Conservation (phyloP, 169 alveolate species). For the Condylostoma magnum region DNA sequence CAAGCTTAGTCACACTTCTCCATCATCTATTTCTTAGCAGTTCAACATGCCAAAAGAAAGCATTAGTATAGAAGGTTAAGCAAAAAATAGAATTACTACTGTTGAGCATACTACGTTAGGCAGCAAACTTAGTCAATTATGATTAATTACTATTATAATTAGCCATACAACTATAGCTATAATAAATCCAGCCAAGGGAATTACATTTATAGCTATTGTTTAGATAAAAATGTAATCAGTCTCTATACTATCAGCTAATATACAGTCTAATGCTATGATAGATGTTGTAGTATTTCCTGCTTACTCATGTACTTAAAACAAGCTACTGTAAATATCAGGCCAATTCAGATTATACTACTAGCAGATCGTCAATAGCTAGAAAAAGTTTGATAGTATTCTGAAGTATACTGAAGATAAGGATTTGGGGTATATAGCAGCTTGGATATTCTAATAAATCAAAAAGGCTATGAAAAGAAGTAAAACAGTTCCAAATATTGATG, state of each 20-base stretch:
- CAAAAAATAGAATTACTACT: conserved; percentile 10
- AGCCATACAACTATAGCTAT: neutral
- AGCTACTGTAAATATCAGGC: conserved; percentile 29
- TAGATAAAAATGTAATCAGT: neutral
- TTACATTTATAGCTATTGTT: neutral
- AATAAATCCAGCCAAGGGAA: neutral
- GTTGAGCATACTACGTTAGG: neutral
- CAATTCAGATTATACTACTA: conserved; percentile 41
- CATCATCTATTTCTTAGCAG: neutral
- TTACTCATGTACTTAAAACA: conserved; percentile 11
- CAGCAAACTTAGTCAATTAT: neutral
- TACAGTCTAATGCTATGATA: too few species aligned
- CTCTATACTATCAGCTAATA: too few species aligned
- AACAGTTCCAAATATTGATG: too few species aligned
- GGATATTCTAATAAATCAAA: neutral
- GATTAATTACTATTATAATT: neutral
- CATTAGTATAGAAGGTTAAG: conserved; percentile 5
- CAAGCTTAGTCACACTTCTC: neutral
- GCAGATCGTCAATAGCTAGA: conserved; percentile 36
- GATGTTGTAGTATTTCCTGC: too few species aligned
- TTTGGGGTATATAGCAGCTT: conserved; percentile 8
- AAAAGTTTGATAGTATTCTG: conserved; percentile 17
- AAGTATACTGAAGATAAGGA: neutral
- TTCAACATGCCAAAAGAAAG: neutral
- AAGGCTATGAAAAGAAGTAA: too few species aligned